Percentiles rank a stretch among this genome's conserved stretches.
phyloP scores from a whole-genome alignment of 345 rosid genomes.

The Eucalyptus regnans region DNA sequence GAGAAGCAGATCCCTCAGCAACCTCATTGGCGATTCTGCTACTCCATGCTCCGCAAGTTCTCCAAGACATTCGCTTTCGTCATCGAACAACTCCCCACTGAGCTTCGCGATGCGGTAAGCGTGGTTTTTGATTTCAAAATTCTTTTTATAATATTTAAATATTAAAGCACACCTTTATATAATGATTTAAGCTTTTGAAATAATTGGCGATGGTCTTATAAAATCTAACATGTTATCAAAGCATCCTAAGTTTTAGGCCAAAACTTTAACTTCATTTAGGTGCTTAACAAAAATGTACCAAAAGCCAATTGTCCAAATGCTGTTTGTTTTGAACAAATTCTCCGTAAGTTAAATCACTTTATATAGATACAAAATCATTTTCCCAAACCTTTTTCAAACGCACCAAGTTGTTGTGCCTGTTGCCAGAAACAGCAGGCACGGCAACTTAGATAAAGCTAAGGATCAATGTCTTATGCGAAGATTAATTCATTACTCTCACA shows the following conservation, averaged over 20 bases:
- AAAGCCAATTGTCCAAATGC: too few relatives aligned
- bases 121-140: background rate
- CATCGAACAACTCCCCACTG: too few relatives aligned
- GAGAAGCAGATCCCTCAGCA: too few relatives aligned
- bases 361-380: background rate
- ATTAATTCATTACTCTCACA: background rate
- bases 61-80: too few relatives aligned
- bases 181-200: rapidly evolving
- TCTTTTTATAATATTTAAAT: background rate
- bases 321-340: too few relatives aligned
- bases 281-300: background rate
- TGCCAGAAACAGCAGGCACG: too few relatives aligned
- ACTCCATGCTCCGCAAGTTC: too few relatives aligned
- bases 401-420: background rate
- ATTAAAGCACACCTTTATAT: too few relatives aligned
- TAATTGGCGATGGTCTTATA: background rate
- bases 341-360: too few relatives aligned
- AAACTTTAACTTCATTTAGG: background rate
- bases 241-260: background rate
- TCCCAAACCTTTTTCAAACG: background rate
- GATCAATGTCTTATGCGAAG: background rate
- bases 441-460: background rate
- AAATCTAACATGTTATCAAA: too few relatives aligned
- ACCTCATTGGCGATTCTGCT: too few relatives aligned
- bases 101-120: too few relatives aligned